Conservation (phyloP, 345 rosid genomes). For the Microcos paniculata region DNA sequence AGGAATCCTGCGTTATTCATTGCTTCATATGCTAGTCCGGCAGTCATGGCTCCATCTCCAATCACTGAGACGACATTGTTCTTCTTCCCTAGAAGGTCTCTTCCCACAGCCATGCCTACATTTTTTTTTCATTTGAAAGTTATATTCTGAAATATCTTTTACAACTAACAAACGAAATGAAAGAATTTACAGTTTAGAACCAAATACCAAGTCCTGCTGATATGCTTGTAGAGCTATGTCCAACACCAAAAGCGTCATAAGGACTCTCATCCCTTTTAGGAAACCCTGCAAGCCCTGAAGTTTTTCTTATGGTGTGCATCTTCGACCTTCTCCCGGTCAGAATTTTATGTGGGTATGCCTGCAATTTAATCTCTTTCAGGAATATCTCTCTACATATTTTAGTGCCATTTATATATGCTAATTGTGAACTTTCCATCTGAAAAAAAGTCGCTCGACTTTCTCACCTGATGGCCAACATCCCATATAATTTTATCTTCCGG, state of each 20-base stretch:
- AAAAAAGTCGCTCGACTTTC: neutral
- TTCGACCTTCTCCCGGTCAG: slow-evolving; percentile 70
- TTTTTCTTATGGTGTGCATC: slow-evolving; percentile 68
- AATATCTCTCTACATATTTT: neutral
- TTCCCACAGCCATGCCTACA: slow-evolving; percentile 72
- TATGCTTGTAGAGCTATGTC: slow-evolving; percentile 81
- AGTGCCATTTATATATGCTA: neutral
- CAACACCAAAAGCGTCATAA: slow-evolving; percentile 69
- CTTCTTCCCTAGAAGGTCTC: slow-evolving; percentile 55
- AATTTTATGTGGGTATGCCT: slow-evolving; percentile 75
- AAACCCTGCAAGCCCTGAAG: slow-evolving; percentile 74
- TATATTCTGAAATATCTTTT: neutral
- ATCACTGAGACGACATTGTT: slow-evolving; percentile 69
- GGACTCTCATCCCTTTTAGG: slow-evolving; percentile 74
- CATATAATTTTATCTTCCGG: slow-evolving; percentile 74
- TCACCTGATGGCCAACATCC: slow-evolving; percentile 89
- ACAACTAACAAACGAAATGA: neutral
- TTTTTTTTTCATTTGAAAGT: neutral
- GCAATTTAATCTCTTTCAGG: slow-evolving; percentile 20
- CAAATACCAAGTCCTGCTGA: slow-evolving; percentile 73
- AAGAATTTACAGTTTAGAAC: neutral
- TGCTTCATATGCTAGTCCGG: slow-evolving; percentile 77
- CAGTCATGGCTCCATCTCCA: slow-evolving; percentile 85
- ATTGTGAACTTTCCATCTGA: neutral
- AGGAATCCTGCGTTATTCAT: slow-evolving; percentile 75